Evolutionary conservation across 2,329 filamentous ascomycete species (phyloP), one percentile per base, ranked within the genome.

Genomic region (Sclerotiophoma versabilis): DNA sequence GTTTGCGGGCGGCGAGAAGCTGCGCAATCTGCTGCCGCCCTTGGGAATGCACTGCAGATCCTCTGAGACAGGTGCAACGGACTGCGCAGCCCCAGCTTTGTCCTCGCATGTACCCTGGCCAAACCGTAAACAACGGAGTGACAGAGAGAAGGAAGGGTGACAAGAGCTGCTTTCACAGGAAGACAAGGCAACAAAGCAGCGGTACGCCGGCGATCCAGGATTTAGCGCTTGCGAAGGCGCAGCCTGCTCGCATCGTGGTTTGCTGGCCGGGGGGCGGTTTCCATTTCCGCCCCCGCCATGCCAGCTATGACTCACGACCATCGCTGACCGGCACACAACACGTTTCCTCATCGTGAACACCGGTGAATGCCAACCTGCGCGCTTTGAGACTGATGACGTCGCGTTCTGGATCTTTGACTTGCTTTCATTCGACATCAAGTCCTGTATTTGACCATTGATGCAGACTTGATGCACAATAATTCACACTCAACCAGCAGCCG

Each of bases 221-320:
- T 20, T 41, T 54, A 54, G 51, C 51, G 51, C 41, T 34, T 36
- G 27, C 26, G 25, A 43, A 44, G 32, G 44, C 43, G 55, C 50
- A 44, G 60, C 49, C 56, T 58, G 58, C 39, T 25, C 44, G 19
- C 26, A 32, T 39, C 53, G 50, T 59, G 49, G 52, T 57, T 51
- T 53, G 50, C 51, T 55, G 45, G 20, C n/a, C 27, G 29, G 42
- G 41, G 43, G 46, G 17, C 51, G 32, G 26, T 36, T 48, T 32
- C 44, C 47, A 34, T 51, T 42, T 51, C 58, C 57, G 63, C 51
- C 56, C 44, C 57, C 39, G 43, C 54, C 50, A 20, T 44, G 39
- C 15, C 27, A 42, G 30, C 29, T 58, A 66, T 66, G 63, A 66
- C 63, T 66, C 63, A 66, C 54, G 54, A 34, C 39, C 45, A 54